Conservation (phyloP, 805 yeast genomes). For the Barnettozyma californica region DNA sequence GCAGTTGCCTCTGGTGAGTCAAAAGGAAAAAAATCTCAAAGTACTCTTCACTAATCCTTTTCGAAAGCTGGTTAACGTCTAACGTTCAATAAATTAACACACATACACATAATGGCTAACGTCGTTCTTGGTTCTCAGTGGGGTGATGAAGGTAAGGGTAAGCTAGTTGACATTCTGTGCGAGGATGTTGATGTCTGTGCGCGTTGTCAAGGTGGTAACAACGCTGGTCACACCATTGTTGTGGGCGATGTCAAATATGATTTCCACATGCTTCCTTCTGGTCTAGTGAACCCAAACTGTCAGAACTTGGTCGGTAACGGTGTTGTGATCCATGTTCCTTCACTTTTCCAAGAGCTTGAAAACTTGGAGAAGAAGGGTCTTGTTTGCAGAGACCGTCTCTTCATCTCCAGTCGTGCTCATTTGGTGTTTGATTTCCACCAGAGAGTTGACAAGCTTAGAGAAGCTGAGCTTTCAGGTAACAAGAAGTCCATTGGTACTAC, state of each 20-base stretch:
- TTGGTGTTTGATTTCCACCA: constrained; percentile 98
- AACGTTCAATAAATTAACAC: constrained; percentile 7
- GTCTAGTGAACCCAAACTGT: constrained; percentile 92
- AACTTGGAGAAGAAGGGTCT: constrained; percentile 80
- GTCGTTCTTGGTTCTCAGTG: constrained; percentile 98
- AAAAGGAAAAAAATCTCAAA: constrained; percentile 13
- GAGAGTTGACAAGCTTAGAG: constrained; percentile 91
- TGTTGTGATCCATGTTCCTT: constrained; percentile 92
- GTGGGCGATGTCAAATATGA: constrained; percentile 86
- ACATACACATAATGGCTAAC: constrained; percentile 32
- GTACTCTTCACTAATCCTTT: constrained; percentile 5
- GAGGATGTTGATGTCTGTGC: constrained; percentile 96
- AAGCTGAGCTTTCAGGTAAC: constrained; percentile 65
- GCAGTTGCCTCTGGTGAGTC: neutral
- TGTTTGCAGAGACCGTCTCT: constrained; percentile 55
- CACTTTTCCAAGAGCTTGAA: constrained; percentile 82
- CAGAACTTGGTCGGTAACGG: constrained; percentile 90
- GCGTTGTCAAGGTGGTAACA: constrained; percentile 98
- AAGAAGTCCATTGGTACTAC: constrained; percentile 95
- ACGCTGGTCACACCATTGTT: constrained; percentile 98
- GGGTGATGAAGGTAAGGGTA: constrained; percentile 99
- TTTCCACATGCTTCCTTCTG: constrained; percentile 98
- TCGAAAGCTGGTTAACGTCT: constrained; percentile 9
- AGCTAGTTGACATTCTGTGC: constrained; percentile 90
- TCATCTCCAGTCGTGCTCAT: constrained; percentile 91